These are phyloP conservation scores for Phaeosphaeriaceae sp. DNA, from an alignment of 2,329 filamentous ascomycete genomes.

Conservation along the genomic window DNA sequence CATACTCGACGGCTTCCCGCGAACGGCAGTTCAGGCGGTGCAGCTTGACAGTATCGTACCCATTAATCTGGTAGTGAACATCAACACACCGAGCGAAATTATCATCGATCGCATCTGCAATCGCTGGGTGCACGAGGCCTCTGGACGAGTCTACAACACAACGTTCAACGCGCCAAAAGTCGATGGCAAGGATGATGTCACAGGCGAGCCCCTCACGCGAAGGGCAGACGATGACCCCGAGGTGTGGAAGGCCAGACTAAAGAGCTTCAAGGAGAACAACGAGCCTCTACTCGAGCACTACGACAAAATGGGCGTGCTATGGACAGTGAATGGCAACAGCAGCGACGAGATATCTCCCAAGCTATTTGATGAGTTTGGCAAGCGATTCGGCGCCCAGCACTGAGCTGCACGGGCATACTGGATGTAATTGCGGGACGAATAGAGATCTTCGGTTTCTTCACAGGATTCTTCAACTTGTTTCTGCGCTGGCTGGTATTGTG, in stretches of 20 bases:
- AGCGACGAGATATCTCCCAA: slow-evolving; percentile 97
- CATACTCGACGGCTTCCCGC: slow-evolving; percentile 94
- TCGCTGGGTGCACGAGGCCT: slow-evolving; percentile 91
- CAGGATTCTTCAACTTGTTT: neutral
- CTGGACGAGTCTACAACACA: slow-evolving; percentile 93
- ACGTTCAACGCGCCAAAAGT: slow-evolving; percentile 87
- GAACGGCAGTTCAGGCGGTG: slow-evolving; percentile 80
- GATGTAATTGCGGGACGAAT: slow-evolving; percentile 16
- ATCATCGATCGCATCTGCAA: slow-evolving; percentile 90
- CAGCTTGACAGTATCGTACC: slow-evolving; percentile 82
- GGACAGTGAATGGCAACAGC: slow-evolving; percentile 85
- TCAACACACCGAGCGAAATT: slow-evolving; percentile 84
- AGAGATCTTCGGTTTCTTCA: neutral
- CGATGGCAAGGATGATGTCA: slow-evolving; percentile 84
- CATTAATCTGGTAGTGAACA: slow-evolving; percentile 91
- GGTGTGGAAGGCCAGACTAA: slow-evolving; percentile 80
- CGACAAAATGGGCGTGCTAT: slow-evolving; percentile 79
- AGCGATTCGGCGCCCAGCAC: slow-evolving; percentile 65
- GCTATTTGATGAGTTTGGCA: slow-evolving; percentile 82
- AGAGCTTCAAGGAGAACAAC: slow-evolving; percentile 87
- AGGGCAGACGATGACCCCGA: slow-evolving; percentile 86
- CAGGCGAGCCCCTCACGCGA: slow-evolving; percentile 83
- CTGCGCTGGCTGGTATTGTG: neutral
- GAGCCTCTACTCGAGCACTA: slow-evolving; percentile 88
- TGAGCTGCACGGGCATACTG: neutral